Conservation (phyloP, 2,329 filamentous ascomycete genomes). For the Claviceps quebecensis region DNA sequence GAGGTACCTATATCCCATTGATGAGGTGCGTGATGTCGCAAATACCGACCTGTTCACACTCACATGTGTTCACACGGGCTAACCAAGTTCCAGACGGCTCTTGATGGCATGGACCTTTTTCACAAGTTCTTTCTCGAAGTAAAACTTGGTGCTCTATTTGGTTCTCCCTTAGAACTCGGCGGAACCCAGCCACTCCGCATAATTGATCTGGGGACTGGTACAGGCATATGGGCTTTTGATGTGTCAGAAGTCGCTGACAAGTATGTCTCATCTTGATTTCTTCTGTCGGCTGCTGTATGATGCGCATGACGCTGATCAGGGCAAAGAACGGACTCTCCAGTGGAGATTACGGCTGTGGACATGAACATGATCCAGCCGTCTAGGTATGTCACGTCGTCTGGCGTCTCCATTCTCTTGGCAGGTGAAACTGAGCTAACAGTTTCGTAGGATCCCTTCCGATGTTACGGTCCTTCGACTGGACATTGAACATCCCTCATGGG, state of each 20-base stretch:
- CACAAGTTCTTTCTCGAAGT: slow-evolving; percentile 62
- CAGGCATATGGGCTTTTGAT: slow-evolving; percentile 82
- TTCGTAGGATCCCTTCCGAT: slow-evolving; percentile 54
- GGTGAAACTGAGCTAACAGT: slow-evolving; percentile 7
- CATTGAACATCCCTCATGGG: slow-evolving; percentile 60
- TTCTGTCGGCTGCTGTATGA: neutral
- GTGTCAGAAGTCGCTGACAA: slow-evolving; percentile 41
- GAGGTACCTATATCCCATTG: slow-evolving; percentile 65
- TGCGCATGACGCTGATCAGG: neutral
- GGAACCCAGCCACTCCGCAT: slow-evolving; percentile 23
- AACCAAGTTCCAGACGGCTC: slow-evolving; percentile 41
- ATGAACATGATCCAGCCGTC: slow-evolving; percentile 26
- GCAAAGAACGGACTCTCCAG: neutral
- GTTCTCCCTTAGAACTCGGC: slow-evolving; percentile 6
- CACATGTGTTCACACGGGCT: neutral
- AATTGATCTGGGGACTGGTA: slow-evolving; percentile 67
- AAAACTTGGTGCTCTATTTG: slow-evolving; percentile 29
- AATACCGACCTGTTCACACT: neutral
- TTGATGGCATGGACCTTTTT: slow-evolving; percentile 68
- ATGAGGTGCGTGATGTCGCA: slow-evolving; percentile 41
- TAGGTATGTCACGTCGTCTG: slow-evolving; percentile 15
- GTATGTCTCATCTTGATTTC: neutral
- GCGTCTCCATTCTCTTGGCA: no score
- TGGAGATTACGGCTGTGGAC: slow-evolving; percentile 24
- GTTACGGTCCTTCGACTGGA: slow-evolving; percentile 45